These are phyloP conservation scores for Plantago coronopus DNA, from an alignment of 305 asterid species.

Conservation along the genomic window DNA sequence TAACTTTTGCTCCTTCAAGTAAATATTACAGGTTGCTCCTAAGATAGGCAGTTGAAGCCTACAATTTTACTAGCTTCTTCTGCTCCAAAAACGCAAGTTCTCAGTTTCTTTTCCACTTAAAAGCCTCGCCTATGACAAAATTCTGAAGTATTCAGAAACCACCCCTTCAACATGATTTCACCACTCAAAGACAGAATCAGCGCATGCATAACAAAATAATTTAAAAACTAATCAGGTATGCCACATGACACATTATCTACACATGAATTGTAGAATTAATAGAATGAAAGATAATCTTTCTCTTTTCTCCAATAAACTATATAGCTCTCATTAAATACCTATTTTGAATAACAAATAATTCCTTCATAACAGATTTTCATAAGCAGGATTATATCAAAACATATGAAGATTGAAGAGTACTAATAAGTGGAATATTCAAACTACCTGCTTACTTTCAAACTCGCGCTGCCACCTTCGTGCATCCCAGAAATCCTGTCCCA, in stretches of 20 bases:
- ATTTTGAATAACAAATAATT: neutral
- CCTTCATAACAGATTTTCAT: constrained; percentile 11
- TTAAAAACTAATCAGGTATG: neutral
- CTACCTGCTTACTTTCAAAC: constrained; percentile 92
- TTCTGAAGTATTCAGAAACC: neutral
- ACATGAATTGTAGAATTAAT: neutral
- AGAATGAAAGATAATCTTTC: neutral
- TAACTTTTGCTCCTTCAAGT: neutral
- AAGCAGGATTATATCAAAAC: constrained; percentile 10
- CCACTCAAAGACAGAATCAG: neutral
- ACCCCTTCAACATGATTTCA: neutral
- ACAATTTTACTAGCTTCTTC: neutral
- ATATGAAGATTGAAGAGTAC: constrained; percentile 13
- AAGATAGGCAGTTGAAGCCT: neutral
- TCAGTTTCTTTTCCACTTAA: neutral
- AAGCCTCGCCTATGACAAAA: neutral
- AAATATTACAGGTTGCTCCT: neutral
- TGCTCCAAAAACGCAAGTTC: neutral
- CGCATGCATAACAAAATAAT: too few species aligned
- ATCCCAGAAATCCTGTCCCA: constrained; percentile 99
- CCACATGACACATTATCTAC: neutral
- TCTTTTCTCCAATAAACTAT: constrained; percentile 12
- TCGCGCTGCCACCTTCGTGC: constrained; percentile 96
- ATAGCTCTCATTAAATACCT: constrained; percentile 7
- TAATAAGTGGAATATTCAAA: constrained; percentile 14